Evolutionary conservation across 108 stramenopile genomes (phyloP), one percentile per base, ranked within the genome.

Genomic region (Skeletonema grethae): DNA sequence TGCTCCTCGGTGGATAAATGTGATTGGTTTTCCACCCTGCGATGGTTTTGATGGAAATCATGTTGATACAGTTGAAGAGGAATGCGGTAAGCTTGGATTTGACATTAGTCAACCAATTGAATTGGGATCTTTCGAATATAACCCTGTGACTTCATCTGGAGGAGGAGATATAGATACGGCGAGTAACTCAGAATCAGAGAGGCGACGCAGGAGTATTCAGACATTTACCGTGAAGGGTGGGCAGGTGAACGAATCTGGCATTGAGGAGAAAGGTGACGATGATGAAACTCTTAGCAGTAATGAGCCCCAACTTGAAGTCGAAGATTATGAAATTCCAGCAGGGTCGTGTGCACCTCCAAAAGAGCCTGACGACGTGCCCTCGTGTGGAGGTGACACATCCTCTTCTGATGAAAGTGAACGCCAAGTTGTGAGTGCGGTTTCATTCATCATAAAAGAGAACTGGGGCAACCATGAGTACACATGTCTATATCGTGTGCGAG

Each of bases 401-500:
- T 53, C 20, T 18, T 20, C 36, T 0, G 41, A 35, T 20, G 43
- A 64, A 57, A 41, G 62, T 45, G 61, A 70, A 30, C 69, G 82
- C 0, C 77, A 77, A 28, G 25, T 82, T 35, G 57, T 85, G 25
- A 71, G 34, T 38, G 85, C 77, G 7, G 70, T 94, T 20, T 83
- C 77, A 3, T 57, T 94, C 36, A 75, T 86, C 30, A 69, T 94
- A 24, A 57, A 86, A 28, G 88, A 87, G 9, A 94, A 94, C 61
- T 88, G 86, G 80, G 93, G 93, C 41, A 88, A 88, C 65, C 15
- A 60, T 8, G 88, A 90, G 15, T 90, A 81, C 67, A 94, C 93
- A 8, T 94, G 90, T 66, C 55, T 94, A 12, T 94, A 94, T 77
- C 88, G 90, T 67, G 64, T 90, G 20, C 87, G 85, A 22, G 83